Percentiles rank a stretch among this genome's conserved stretches.
phyloP scores from a whole-genome alignment of 2,329 filamentous ascomycete species.

The Aspergillus sp. region DNA sequence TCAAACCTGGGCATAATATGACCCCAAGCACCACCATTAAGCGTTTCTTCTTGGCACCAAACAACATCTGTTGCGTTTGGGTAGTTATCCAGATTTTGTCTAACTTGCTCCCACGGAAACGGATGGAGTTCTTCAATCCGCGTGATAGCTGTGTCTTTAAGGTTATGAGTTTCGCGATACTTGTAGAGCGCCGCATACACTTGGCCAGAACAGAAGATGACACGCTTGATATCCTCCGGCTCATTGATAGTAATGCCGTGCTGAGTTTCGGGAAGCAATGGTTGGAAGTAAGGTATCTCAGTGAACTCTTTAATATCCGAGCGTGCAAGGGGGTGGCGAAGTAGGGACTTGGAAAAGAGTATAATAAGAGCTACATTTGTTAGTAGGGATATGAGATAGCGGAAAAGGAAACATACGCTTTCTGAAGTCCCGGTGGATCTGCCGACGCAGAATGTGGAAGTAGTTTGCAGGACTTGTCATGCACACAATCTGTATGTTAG shows the following conservation, averaged over 20 bases:
- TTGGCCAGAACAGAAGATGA: conserved; percentile 92
- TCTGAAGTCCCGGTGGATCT: conserved; percentile 99
- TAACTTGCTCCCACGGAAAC: conserved; percentile 96
- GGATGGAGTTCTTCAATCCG: conserved; percentile 97
- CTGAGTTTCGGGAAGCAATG: conserved; percentile 89
- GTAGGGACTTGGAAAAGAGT: conserved; percentile 97
- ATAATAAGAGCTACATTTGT: conserved; percentile 72
- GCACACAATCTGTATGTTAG: conserved; percentile 98
- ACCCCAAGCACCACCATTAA: conserved; percentile 95
- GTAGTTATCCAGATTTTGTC: conserved; percentile 95
- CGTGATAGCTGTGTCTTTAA: conserved; percentile 90
- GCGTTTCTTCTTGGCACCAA: conserved; percentile 95
- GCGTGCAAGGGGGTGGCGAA: conserved; percentile 89
- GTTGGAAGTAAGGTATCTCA: conserved; percentile 89
- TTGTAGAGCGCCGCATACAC: conserved; percentile 89
- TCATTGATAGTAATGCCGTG: conserved; percentile 76
- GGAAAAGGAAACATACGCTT: conserved; percentile 70
- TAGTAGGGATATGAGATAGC: conserved; percentile 16
- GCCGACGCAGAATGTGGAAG: conserved; percentile 93
- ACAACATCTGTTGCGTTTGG: conserved; percentile 97
- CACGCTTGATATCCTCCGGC: conserved; percentile 85
- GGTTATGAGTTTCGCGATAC: conserved; percentile 80
- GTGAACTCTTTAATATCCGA: conserved; percentile 89
- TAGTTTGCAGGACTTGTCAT: conserved; percentile 93
- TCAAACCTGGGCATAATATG: conserved; percentile 96